A percentile compares a stretch with the other conserved stretches of the same genome.
Evolutionary conservation across 148 eudicot species (phyloP).

Genomic region (Euryodendron excelsum): DNA sequence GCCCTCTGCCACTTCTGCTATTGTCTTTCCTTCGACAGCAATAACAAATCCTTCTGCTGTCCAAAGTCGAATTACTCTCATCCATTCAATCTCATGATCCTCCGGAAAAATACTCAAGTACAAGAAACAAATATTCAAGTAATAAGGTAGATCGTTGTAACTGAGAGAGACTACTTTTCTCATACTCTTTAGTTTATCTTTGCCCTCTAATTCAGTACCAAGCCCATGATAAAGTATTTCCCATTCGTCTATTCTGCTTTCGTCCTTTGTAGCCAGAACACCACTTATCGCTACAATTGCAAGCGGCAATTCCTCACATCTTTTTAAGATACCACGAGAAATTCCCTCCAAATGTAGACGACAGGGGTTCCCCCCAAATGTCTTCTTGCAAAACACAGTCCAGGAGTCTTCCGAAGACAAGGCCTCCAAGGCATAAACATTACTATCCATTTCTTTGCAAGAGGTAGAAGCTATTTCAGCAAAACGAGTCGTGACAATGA

Average conservation of each 20-base stretch:
- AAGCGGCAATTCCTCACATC: background rate
- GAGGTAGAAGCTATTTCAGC: background rate
- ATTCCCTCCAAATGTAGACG: background rate
- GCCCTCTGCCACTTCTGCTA: too few relatives aligned
- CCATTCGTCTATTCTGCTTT: background rate
- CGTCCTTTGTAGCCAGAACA: background rate
- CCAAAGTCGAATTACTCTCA: too few relatives aligned
- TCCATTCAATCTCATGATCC: background rate
- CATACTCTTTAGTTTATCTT: background rate
- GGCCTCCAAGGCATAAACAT: background rate
- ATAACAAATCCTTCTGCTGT: too few relatives aligned
- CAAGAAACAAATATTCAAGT: slow-evolving; percentile 10
- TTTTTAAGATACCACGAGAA: background rate
- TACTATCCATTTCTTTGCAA: background rate
- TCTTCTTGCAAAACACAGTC: background rate
- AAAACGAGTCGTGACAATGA: background rate
- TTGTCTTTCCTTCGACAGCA: too few relatives aligned
- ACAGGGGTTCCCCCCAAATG: background rate
- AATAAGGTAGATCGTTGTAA: slow-evolving; percentile 2
- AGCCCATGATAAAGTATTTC: background rate
- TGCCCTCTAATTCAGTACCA: background rate
- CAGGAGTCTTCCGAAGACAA: background rate
- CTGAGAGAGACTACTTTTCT: background rate
- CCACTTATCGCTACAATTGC: background rate
- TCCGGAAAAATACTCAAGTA: slow-evolving; percentile 12